Percentiles rank a stretch among this genome's conserved stretches.
These are phyloP conservation scores for Magnaporthiopsis rhizophila DNA, from an alignment of 2,329 filamentous ascomycete genomes.

Conservation along the genomic window DNA sequence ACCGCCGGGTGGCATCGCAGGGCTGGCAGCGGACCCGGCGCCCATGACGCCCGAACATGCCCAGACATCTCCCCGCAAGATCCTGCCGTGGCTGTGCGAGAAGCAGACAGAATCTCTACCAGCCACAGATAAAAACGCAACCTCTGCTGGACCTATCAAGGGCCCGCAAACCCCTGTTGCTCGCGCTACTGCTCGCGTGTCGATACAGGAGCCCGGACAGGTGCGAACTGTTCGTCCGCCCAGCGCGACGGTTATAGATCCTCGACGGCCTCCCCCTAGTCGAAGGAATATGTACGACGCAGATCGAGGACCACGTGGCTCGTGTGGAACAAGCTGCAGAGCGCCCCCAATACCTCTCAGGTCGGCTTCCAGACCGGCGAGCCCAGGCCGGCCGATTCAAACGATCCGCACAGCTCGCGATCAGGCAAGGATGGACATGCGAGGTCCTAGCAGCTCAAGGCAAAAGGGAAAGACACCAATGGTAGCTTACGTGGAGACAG, in stretches of 20 bases:
- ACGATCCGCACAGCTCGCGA: neutral
- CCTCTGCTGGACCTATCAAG: neutral
- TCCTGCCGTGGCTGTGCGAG: constrained; percentile 5
- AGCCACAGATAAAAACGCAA: neutral
- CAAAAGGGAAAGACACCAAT: neutral
- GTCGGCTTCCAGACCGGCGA: neutral
- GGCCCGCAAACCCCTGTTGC: neutral
- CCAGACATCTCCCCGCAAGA: constrained; percentile 1
- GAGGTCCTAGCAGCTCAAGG: neutral
- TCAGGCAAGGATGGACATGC: neutral
- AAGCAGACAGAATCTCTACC: neutral
- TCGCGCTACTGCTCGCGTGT: neutral
- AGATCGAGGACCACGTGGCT: neutral
- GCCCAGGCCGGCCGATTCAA: neutral
- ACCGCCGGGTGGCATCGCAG: constrained; percentile 3
- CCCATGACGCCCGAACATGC: neutral
- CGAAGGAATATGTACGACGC: neutral
- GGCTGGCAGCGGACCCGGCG: constrained; percentile 1
- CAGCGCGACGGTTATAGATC: neutral
- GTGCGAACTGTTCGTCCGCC: neutral
- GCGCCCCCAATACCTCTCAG: neutral
- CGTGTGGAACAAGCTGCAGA: neutral
- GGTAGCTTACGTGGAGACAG: neutral
- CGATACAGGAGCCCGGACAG: neutral
- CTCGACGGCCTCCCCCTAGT: neutral